Evolutionary conservation across 2,329 filamentous ascomycete species (phyloP).

Genomic region (Zasmidium cellare): DNA sequence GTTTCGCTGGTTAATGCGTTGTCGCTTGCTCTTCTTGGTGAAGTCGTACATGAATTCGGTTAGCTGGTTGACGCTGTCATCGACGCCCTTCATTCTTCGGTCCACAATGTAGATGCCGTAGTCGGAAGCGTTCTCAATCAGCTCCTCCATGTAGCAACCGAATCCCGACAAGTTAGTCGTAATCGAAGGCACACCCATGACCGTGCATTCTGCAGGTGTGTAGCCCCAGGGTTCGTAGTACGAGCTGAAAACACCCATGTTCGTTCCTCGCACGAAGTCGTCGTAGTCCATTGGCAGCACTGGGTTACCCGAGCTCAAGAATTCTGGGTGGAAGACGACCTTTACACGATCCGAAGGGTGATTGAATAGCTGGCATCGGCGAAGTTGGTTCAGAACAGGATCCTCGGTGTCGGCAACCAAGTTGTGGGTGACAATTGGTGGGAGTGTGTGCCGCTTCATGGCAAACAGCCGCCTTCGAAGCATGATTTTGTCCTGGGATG

Average conservation of each 20-base stretch:
- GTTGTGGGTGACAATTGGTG: slow-evolving; percentile 97
- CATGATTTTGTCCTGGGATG: slow-evolving; percentile 86
- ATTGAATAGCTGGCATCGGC: slow-evolving; percentile 95
- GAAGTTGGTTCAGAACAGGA: slow-evolving; percentile 92
- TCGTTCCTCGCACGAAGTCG: slow-evolving; percentile 95
- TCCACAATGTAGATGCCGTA: slow-evolving; percentile 99
- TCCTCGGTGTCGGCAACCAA: slow-evolving; percentile 95
- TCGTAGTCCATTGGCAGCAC: slow-evolving; percentile 96
- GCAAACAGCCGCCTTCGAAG: slow-evolving; percentile 89
- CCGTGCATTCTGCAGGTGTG: slow-evolving; percentile 95
- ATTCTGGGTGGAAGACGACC: slow-evolving; percentile 96
- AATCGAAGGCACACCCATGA: slow-evolving; percentile 98
- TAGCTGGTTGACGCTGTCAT: slow-evolving; percentile 96
- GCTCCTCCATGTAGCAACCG: slow-evolving; percentile 98
- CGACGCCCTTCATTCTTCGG: slow-evolving; percentile 88
- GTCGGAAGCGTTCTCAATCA: slow-evolving; percentile 96
- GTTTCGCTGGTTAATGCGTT: slow-evolving; percentile 98
- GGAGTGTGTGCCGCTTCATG: slow-evolving; percentile 89
- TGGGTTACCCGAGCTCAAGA: slow-evolving; percentile 92
- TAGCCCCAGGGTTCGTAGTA: slow-evolving; percentile 99
- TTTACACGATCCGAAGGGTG: slow-evolving; percentile 93
- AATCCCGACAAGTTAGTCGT: slow-evolving; percentile 98
- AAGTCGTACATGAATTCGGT: slow-evolving; percentile 93
- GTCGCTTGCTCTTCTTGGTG: slow-evolving; percentile 85
- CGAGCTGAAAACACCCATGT: slow-evolving; percentile 91